phyloP scores from a whole-genome alignment of 2,329 filamentous ascomycete genomes.

The Cercospora sp. region DNA sequence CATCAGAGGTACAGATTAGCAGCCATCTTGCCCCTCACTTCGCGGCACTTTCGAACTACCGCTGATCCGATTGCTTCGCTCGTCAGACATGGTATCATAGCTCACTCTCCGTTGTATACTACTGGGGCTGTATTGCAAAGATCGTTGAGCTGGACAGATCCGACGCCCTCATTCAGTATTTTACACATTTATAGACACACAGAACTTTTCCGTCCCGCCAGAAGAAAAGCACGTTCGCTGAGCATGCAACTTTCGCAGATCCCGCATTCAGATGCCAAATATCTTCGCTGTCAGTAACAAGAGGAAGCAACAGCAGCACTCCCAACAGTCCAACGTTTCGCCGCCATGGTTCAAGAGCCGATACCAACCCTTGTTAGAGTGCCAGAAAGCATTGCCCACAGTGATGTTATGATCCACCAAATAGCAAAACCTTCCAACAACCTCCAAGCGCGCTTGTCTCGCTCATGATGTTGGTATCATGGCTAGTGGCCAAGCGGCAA shows the following conservation, averaged over 20 bases:
- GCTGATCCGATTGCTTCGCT: neutral
- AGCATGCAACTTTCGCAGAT: neutral
- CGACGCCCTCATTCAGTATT: neutral
- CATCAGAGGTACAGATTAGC: neutral
- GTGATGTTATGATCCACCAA: conserved; percentile 18
- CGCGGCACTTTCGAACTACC: neutral
- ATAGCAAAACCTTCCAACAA: conserved; percentile 13
- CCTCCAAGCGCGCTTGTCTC: conserved; percentile 13
- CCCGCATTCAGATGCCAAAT: neutral
- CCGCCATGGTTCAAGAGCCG: neutral
- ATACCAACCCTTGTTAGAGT: neutral
- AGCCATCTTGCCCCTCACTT: neutral
- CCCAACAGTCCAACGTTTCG: neutral
- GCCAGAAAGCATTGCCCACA: conserved; percentile 11
- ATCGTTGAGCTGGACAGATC: neutral
- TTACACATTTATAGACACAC: neutral
- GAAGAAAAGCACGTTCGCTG: neutral
- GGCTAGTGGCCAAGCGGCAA: conserved; percentile 16
- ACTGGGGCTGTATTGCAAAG: neutral
- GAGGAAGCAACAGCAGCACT: neutral
- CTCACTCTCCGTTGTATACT: neutral
- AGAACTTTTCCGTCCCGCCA: neutral
- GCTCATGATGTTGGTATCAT: conserved; percentile 33
- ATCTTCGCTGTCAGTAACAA: neutral
- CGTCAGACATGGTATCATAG: neutral